A percentile compares a stretch with the other conserved stretches of the same genome.
These are phyloP conservation scores for Coriolopsis trogii DNA, from an alignment of 1,284 basidiomycete genomes.

Conservation along the genomic window DNA sequence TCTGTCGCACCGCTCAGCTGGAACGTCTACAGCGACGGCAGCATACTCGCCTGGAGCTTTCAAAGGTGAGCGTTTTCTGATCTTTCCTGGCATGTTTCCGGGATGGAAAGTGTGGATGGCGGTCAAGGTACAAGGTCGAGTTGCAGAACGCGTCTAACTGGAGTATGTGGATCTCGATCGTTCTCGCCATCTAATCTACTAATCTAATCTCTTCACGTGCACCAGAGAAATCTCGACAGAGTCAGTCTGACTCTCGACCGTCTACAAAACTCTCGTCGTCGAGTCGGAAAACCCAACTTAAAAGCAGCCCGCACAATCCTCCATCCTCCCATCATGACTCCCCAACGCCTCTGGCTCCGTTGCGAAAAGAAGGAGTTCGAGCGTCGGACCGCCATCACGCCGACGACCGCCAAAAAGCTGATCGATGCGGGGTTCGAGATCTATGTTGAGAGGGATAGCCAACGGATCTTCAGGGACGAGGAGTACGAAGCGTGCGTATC, in stretches of 20 bases:
- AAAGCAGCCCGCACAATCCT: background rate
- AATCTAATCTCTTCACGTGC: conserved; percentile 22
- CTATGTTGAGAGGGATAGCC: conserved; percentile 90
- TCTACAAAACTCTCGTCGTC: background rate
- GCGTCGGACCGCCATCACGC: conserved; percentile 91
- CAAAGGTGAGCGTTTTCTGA: conserved; percentile 34
- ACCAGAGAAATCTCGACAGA: conserved; percentile 9
- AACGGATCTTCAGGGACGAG: conserved; percentile 93
- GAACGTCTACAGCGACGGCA: too few species aligned
- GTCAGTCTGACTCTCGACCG: conserved; percentile 23
- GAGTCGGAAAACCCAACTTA: background rate
- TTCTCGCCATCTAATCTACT: conserved; percentile 5
- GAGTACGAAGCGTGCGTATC: conserved; percentile 89
- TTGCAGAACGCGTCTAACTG: background rate
- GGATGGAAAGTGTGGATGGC: background rate
- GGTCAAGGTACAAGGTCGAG: conserved; percentile 1
- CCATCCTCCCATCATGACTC: conserved; percentile 31
- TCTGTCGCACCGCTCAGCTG: conserved; percentile 41
- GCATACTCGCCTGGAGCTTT: conserved; percentile 30
- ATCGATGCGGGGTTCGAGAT: conserved; percentile 93
- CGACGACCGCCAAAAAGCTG: conserved; percentile 88
- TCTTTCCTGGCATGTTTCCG: conserved; percentile 16
- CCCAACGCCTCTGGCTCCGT: conserved; percentile 78
- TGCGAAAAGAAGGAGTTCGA: conserved; percentile 97
- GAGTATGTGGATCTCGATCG: conserved; percentile 18